Conservation (phyloP, 257 asterid species). For the Ajuga chamaepitys region DNA sequence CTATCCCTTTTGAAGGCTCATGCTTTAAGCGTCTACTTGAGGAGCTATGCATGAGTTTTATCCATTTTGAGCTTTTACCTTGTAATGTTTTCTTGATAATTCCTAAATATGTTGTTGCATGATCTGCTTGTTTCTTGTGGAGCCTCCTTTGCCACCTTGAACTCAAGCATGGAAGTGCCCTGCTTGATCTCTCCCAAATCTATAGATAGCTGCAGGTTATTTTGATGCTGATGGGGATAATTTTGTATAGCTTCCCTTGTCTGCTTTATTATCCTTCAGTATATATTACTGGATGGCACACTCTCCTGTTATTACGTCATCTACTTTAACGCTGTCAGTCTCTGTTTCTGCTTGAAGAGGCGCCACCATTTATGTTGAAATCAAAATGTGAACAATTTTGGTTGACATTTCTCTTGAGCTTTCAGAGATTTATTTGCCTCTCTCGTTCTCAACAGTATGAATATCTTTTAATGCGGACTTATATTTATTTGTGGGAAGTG, state of each 20-base stretch:
- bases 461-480: not conserved
- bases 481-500: too few species aligned
- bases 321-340: not conserved
- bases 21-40: constrained; percentile 1
- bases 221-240: not conserved
- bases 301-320: not conserved
- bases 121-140: not conserved
- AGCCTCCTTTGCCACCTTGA: not conserved
- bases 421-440: not conserved
- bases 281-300: not conserved
- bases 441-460: not conserved
- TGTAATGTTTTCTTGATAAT: not conserved
- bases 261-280: not conserved
- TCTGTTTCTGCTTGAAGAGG: constrained; percentile 12
- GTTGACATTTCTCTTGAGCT: not conserved
- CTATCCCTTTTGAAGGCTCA: not conserved
- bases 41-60: constrained; percentile 5
- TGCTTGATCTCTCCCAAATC: constrained; percentile 2
- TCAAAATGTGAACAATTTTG: not conserved
- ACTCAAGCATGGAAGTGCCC: not conserved
- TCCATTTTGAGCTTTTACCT: not conserved
- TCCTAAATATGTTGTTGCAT: not conserved
- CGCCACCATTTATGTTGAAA: not conserved
- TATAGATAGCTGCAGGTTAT: not conserved
- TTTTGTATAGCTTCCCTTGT: not conserved